phyloP scores from a whole-genome alignment of 768 basidiomycete species.

The Royoungia palumana region DNA sequence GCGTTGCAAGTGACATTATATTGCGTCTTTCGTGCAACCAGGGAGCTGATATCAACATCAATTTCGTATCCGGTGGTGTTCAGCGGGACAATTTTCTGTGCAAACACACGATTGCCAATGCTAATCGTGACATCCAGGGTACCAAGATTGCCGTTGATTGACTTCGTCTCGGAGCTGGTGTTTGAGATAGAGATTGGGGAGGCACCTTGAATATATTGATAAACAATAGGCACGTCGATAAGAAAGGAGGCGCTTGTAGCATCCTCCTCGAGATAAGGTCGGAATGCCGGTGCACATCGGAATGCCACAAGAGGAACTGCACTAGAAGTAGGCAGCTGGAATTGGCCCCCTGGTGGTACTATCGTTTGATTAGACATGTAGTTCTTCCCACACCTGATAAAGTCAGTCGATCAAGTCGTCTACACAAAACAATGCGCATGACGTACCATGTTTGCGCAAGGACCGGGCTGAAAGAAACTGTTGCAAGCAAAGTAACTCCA shows the following conservation, averaged over 20 bases:
- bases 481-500: constrained; percentile 9
- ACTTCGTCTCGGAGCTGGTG: neutral
- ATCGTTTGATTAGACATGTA: constrained; percentile 40
- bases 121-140: constrained; percentile 30
- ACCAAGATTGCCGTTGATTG: constrained; percentile 2
- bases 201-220: constrained; percentile 34
- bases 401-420: neutral
- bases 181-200: constrained; percentile 27
- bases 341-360: constrained; percentile 45
- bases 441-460: constrained; percentile 29
- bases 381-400: constrained; percentile 50
- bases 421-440: neutral
- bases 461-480: constrained; percentile 2
- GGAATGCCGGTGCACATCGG: constrained; percentile 45
- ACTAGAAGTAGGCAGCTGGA: constrained; percentile 35
- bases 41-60: constrained; percentile 28
- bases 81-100: constrained; percentile 32
- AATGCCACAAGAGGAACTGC: constrained; percentile 40
- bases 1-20: constrained; percentile 37
- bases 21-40: constrained; percentile 28
- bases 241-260: constrained; percentile 25
- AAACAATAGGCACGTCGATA: constrained; percentile 38
- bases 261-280: constrained; percentile 47
- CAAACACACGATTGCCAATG: constrained; percentile 21
- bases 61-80: constrained; percentile 37